Evolutionary conservation across 768 basidiomycete species (phyloP).

Genomic region (Xerocomellus intermedius): DNA sequence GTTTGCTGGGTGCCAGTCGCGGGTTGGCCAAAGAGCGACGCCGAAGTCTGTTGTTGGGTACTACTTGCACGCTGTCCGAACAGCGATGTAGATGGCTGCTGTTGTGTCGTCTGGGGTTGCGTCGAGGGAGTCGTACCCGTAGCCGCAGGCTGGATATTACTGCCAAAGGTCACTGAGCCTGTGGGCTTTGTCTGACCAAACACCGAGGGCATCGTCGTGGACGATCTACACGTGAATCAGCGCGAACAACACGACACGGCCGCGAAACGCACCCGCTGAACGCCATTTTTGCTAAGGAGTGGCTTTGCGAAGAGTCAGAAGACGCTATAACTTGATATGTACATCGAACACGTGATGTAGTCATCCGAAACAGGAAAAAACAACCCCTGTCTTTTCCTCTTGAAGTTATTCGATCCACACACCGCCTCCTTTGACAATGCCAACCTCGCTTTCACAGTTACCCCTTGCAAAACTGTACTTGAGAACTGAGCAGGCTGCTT

Average conservation of each 20-base stretch:
- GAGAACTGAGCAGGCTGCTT: no score
- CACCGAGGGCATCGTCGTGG: slow-evolving; percentile 37
- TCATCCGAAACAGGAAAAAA: neutral
- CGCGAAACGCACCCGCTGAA: slow-evolving; percentile 16
- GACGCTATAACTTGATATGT: neutral
- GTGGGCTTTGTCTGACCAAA: slow-evolving; percentile 35
- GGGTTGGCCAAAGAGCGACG: slow-evolving; percentile 27
- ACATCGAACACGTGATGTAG: neutral
- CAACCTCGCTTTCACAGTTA: slow-evolving; percentile 32
- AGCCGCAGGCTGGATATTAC: slow-evolving; percentile 30
- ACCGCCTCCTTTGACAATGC: slow-evolving; percentile 7
- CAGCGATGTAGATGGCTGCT: slow-evolving; percentile 18
- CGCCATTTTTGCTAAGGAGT: slow-evolving; percentile 7
- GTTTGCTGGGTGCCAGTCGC: slow-evolving; percentile 6
- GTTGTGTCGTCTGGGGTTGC: slow-evolving; percentile 20
- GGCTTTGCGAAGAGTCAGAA: no score
- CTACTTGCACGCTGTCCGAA: slow-evolving; percentile 20
- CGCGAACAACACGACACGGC: neutral
- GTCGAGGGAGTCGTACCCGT: slow-evolving; percentile 9
- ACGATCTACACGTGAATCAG: slow-evolving; percentile 33
- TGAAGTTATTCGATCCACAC: slow-evolving; percentile 32
- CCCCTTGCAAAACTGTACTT: slow-evolving; percentile 46
- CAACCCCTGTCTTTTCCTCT: neutral
- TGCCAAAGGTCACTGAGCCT: slow-evolving; percentile 41
- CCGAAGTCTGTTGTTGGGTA: slow-evolving; percentile 20